Conservation (phyloP, 306 rosid species). For the Gynostemma pentaphyllum region DNA sequence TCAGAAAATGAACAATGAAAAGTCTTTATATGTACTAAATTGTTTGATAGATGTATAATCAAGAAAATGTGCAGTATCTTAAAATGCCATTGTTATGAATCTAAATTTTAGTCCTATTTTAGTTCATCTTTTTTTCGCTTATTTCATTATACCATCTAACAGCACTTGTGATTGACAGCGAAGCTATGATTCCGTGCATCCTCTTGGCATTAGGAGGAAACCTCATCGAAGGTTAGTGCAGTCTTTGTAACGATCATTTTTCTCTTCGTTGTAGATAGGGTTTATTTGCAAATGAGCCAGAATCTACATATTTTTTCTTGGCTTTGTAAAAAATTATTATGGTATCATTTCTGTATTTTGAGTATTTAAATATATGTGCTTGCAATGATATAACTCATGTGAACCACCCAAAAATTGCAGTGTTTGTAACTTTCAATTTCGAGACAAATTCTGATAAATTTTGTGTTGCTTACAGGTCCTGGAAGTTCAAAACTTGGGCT, state of each 20-base stretch:
- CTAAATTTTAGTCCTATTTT: too few species aligned
- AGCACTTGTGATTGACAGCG: conserved; percentile 50
- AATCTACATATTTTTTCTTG: neutral
- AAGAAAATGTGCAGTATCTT: neutral
- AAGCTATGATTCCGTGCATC: conserved; percentile 99
- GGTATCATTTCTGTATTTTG: neutral
- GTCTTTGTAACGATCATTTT: neutral
- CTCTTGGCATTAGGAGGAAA: conserved; percentile 94
- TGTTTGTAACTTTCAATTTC: neutral
- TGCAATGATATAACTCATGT: neutral
- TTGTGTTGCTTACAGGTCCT: conserved; percentile 55
- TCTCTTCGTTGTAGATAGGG: neutral
- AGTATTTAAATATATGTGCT: neutral
- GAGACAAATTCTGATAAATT: neutral
- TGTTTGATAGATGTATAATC: neutral
- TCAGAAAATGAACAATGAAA: too few species aligned
- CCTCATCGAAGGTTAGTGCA: conserved; percentile 75
- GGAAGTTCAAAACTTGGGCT: conserved; percentile 93
- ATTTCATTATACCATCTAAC: conserved; percentile 14
- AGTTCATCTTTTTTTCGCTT: too few species aligned
- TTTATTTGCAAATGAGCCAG: neutral
- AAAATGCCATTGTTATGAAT: neutral
- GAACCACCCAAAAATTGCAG: neutral
- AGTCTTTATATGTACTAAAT: too few species aligned
- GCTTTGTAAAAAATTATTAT: too few species aligned